Base-by-base conservation (phyloP, 176 grass and related monocot species). In the Juncus effusus region DNA sequence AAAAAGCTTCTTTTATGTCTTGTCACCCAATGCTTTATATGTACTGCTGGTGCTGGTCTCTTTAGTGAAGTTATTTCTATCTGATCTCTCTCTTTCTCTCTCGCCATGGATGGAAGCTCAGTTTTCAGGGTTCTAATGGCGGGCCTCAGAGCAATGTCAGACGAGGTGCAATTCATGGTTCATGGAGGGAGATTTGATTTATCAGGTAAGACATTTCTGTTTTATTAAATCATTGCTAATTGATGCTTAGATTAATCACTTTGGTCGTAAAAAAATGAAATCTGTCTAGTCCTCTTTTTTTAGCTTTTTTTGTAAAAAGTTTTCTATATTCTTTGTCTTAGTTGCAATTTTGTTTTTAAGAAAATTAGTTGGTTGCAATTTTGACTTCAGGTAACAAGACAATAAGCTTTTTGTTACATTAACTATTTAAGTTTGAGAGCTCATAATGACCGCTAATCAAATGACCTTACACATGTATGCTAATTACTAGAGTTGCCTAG, bases 191-290 rank as follows among this genome's bases (percentile, higher is more conserved):
- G 11, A 6, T 54, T 72, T 19, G 50, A 72, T 72, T 6, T 51
- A n/a, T 79, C 59, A 65, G 64, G 77, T 79, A 79, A 73, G 69
- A 72, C 19, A 28, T 28, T 28, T 28, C 19, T 28, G 19, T 28
- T 28, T 28, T 28, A 28, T 28, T 28, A 28, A 28, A 28, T 28
- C 19, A 28, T 28, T 28, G 19, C 19, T 28, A 28, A 28, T 28
- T 28, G 19, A 28, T 28, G 19, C 19, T 28, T n/a, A n/a, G n/a
- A n/a, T n/a, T n/a, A n/a, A n/a, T n/a, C 6, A 56, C 15, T 15
- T 55, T 66, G 7, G 44, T 66, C 15, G 19, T 36, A 28, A 28
- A 28, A 28, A 28, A 28, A 28, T 28, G 19, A 28, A 28, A 28
- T 28, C 19, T 28, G 1, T 28, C 19, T 28, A 28, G 19, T 28